Conservation (phyloP, 148 eudicot genomes). For the Rhododendron vialii region DNA sequence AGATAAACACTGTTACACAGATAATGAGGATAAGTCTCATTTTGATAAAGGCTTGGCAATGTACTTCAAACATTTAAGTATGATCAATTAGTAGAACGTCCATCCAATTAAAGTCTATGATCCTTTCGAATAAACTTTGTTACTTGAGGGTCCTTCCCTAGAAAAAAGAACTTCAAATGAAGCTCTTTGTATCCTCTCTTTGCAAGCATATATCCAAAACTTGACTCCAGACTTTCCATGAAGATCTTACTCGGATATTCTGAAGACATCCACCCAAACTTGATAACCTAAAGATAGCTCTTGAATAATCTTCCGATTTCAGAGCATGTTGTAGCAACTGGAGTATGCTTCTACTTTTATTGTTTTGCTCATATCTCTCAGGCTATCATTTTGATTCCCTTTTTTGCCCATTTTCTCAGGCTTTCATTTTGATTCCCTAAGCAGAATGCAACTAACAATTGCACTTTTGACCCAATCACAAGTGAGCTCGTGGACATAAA, state of each 20-base stretch:
- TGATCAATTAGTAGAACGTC: neutral
- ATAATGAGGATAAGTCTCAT: neutral
- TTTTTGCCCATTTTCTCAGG: neutral
- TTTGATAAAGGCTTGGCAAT: neutral
- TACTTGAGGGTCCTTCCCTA: neutral
- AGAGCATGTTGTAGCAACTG: too few relatives aligned
- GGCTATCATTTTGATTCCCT: too few relatives aligned
- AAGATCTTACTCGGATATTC: neutral
- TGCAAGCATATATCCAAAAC: neutral
- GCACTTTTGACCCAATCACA: neutral
- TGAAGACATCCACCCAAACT: neutral
- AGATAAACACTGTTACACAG: neutral
- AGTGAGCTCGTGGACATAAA: neutral
- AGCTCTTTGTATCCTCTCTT: neutral
- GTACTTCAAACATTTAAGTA: neutral
- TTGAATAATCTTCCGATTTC: too few relatives aligned
- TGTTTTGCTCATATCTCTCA: neutral
- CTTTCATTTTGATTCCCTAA: neutral
- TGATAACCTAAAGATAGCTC: too few relatives aligned
- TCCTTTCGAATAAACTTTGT: neutral
- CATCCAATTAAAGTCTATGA: too few relatives aligned
- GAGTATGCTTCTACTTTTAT: neutral
- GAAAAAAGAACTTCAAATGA: neutral
- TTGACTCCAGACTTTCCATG: neutral
- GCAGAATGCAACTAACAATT: neutral